phyloP scores from a whole-genome alignment of 495 filamentous ascomycete genomes.

The Ramalina peruviana region DNA sequence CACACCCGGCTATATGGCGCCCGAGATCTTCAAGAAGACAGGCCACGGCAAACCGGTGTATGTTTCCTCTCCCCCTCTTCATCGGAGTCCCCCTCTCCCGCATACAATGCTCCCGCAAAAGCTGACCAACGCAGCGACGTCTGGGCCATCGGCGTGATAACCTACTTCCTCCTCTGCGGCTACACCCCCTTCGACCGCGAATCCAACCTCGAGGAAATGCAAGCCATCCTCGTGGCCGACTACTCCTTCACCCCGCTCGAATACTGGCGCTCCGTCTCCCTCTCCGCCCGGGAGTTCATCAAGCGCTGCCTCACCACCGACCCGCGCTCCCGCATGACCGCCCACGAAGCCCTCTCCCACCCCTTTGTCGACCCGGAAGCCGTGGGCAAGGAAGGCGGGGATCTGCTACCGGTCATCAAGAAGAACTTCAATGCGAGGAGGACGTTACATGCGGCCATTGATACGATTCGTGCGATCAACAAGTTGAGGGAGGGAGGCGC shows the following conservation, averaged over 20 bases:
- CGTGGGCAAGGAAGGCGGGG: conserved; percentile 34
- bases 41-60: conserved; percentile 72
- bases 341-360: conserved; percentile 82
- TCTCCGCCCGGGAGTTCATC: conserved; percentile 80
- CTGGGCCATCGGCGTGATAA: conserved; percentile 73
- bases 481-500: conserved; percentile 78
- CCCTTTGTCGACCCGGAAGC: conserved; percentile 56
- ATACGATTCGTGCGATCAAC: conserved; percentile 96
- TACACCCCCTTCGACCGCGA: conserved; percentile 98
- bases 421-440: conserved; percentile 98
- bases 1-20: conserved; percentile 92
- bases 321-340: conserved; percentile 74
- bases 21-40: conserved; percentile 68
- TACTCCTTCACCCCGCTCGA: conserved; percentile 92
- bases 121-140: conserved; percentile 45
- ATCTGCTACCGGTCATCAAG: conserved; percentile 84
- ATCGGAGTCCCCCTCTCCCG: neutral
- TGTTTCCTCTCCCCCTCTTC: conserved; percentile 13
- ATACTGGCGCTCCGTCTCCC: conserved; percentile 92
- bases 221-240: conserved; percentile 91
- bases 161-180: conserved; percentile 93
- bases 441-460: conserved; percentile 91
- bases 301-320: conserved; percentile 78
- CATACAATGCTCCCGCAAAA: neutral
- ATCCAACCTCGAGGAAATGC: conserved; percentile 96